Percentiles rank a stretch among this genome's conserved stretches.
These are phyloP conservation scores for Phytopythium helicoides DNA, from an alignment of 352 stramenopile species.

Conservation along the genomic window DNA sequence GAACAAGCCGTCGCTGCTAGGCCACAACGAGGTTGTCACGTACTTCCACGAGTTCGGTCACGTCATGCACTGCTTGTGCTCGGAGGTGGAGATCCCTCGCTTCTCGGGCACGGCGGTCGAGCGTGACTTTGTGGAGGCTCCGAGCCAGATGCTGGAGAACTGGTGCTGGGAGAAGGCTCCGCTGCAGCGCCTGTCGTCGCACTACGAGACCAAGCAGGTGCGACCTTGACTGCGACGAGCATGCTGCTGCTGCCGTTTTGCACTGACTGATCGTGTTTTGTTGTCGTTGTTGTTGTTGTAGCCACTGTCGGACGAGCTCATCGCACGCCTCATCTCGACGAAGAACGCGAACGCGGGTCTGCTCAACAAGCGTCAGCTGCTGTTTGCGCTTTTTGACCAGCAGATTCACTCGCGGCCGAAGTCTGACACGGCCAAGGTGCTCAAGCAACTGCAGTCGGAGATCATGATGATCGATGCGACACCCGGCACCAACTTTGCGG, in stretches of 20 bases:
- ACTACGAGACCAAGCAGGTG: constrained; percentile 75
- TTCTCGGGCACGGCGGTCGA: constrained; percentile 79
- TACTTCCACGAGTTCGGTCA: constrained; percentile 91
- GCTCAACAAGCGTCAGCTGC: constrained; percentile 79
- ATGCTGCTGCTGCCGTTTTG: no score
- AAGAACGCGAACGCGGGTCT: constrained; percentile 86
- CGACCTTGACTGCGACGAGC: no score
- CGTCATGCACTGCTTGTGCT: constrained; percentile 90
- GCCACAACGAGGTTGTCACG: constrained; percentile 86
- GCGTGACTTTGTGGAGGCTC: constrained; percentile 90
- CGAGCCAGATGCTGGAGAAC: constrained; percentile 91
- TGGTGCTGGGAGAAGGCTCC: constrained; percentile 89
- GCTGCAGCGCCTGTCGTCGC: constrained; percentile 81
- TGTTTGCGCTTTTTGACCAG: constrained; percentile 85
- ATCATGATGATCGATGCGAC: constrained; percentile 90
- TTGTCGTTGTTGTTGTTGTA: constrained; percentile 18
- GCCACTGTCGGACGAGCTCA: constrained; percentile 79
- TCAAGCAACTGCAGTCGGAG: constrained; percentile 80
- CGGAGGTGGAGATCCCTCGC: constrained; percentile 70
- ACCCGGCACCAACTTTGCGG: constrained; percentile 78
- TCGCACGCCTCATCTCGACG: constrained; percentile 79
- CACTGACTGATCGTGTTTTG: constrained; percentile 8
- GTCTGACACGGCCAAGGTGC: constrained; percentile 75
- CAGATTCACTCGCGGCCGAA: constrained; percentile 80
- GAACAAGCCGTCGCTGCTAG: constrained; percentile 73